These are phyloP conservation scores for Neonectria punicea DNA, from an alignment of 2,329 filamentous ascomycete genomes.

Conservation along the genomic window DNA sequence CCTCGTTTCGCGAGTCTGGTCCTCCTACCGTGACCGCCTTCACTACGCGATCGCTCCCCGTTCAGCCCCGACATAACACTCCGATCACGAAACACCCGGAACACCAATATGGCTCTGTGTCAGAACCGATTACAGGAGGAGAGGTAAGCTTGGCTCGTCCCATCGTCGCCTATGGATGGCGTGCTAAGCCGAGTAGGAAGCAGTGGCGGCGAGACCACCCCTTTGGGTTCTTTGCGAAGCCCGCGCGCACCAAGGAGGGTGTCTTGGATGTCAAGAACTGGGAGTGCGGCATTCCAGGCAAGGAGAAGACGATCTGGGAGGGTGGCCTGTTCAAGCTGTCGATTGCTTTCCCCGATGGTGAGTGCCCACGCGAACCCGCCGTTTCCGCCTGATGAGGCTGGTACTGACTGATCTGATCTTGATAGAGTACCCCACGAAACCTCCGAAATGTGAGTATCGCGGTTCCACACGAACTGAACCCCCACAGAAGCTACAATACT, in stretches of 20 bases:
- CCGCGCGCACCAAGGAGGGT: slow-evolving; percentile 80
- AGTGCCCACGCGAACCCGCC: slow-evolving; percentile 43
- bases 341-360: slow-evolving; percentile 92
- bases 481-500: slow-evolving; percentile 18
- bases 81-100: slow-evolving; percentile 1
- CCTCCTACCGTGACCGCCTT: slow-evolving; percentile 17
- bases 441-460: slow-evolving; percentile 85
- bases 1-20: slow-evolving; percentile 16
- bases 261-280: slow-evolving; percentile 92
- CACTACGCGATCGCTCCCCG: slow-evolving; percentile 11
- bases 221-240: slow-evolving; percentile 96
- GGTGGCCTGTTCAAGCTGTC: slow-evolving; percentile 97
- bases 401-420: slow-evolving; percentile 30
- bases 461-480: not conserved
- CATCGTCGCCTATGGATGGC: not conserved
- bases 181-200: slow-evolving; percentile 69
- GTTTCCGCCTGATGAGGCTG: slow-evolving; percentile 11
- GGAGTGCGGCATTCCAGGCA: slow-evolving; percentile 97
- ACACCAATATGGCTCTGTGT: slow-evolving; percentile 79
- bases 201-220: slow-evolving; percentile 98
- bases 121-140: slow-evolving; percentile 90
- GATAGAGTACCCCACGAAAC: slow-evolving; percentile 96
- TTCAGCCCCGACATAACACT: slow-evolving; percentile 15
- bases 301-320: slow-evolving; percentile 97
- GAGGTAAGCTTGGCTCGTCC: slow-evolving; percentile 64